phyloP scores from a whole-genome alignment of 1,284 basidiomycete species.

The Fomitopsis palustris region DNA sequence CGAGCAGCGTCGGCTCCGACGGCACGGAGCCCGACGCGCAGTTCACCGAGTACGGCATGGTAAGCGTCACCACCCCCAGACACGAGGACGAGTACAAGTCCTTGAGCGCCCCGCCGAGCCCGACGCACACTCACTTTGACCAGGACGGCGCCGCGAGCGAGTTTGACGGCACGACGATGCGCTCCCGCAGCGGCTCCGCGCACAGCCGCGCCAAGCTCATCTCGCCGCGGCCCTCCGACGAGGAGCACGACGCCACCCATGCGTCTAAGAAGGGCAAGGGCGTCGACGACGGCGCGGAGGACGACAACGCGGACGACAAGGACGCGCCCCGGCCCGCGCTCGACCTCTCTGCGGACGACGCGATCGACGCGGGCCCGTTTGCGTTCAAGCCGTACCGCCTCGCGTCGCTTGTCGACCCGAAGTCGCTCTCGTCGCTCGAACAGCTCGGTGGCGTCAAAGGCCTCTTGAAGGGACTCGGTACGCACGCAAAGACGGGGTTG shows the following conservation, averaged over 20 bases:
- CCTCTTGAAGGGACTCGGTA: constrained; percentile 75
- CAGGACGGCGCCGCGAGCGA: constrained; percentile 15
- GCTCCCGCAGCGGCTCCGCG: constrained; percentile 18
- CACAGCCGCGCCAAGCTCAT: constrained; percentile 20
- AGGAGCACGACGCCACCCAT: not conserved
- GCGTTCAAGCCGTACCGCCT: constrained; percentile 71
- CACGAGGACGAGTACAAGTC: constrained; percentile 25
- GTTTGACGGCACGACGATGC: constrained; percentile 23
- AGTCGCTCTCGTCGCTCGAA: constrained; percentile 66
- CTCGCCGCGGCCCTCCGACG: constrained; percentile 5
- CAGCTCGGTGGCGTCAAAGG: constrained; percentile 73
- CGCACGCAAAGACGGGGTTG: constrained; percentile 59
- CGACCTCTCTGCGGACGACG: constrained; percentile 51
- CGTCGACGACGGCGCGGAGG: constrained; percentile 10
- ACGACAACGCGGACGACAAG: constrained; percentile 23
- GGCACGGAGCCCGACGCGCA: constrained; percentile 37
- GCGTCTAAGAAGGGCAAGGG: constrained; percentile 12
- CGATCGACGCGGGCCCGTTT: constrained; percentile 72
- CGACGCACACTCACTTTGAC: constrained; percentile 36
- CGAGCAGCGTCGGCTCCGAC: constrained; percentile 37
- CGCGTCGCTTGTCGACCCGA: constrained; percentile 88
- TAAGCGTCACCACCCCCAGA: constrained; percentile 23
- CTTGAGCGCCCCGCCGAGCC: constrained; percentile 26
- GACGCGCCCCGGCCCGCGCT: constrained; percentile 27
- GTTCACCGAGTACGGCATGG: constrained; percentile 14